Evolutionary conservation across 2,329 filamentous ascomycete species (phyloP), one percentile per base, ranked within the genome.

Genomic region (Fusarium miscanthi): DNA sequence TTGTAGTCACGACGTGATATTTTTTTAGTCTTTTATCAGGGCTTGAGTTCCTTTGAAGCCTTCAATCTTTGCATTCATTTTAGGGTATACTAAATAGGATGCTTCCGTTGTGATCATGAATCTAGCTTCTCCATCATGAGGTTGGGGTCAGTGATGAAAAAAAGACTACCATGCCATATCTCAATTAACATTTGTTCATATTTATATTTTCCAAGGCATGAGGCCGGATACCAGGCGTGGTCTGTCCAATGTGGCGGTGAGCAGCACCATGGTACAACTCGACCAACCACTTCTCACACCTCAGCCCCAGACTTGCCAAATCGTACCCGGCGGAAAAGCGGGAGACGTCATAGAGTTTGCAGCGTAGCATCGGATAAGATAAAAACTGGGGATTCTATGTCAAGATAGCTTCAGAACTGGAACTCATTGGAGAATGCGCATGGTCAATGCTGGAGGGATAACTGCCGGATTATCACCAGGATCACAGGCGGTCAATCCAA

Each of bases 61-160:
- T 3, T 2, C 14, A 1, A 46, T 16, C 9, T 14, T 46, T 11
- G 2, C 6, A 4, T 2, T 14, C 11, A 10, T 8, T 21, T 4
- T 21, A 8, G 6, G 6, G 4, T 25, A 13, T n/a, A n/a, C n/a
- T 9, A 2, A 13, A 21, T 8, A 10, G 19, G 12, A 10, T 8
- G 14, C 5, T 30, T 3, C 5, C 12, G 4, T 19, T 11, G 19
- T 11, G 4, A n/a, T 16, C 2, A 16, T 11, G 3, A 6, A 8
- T 23, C 3, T 19, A 6, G 4, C 10, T 19, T n/a, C 14, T 23
- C 14, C 3, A 23, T 23, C 10, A 33, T 33, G 19, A 38, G 37
- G 9, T 10, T 38, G 37, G 11, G 11, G 4, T 10, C 12, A 40
- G 21, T n/a, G 7, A 8, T 21, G 12, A 10, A 40, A n/a, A 40